phyloP scores from a whole-genome alignment of 2,329 filamentous ascomycete species.

The Calonectria pauciramosa region DNA sequence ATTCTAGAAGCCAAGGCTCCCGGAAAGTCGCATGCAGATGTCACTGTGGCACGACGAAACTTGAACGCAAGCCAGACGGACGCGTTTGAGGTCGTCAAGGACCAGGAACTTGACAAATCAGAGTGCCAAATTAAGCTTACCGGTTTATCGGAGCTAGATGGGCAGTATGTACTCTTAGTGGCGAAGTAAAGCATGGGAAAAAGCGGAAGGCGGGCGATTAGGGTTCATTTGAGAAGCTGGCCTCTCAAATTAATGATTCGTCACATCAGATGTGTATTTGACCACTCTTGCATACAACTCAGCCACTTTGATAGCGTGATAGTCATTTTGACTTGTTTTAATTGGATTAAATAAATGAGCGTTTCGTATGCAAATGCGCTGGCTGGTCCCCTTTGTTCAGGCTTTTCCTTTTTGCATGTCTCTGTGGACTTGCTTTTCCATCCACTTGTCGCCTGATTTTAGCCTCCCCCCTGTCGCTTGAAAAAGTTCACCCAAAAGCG shows the following conservation, averaged over 20 bases:
- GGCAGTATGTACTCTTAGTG: not conserved
- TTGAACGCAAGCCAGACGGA: not conserved
- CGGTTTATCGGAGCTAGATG: not conserved
- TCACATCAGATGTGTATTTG: not conserved
- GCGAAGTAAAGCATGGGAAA: not conserved
- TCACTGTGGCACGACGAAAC: not conserved
- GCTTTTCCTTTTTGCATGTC: not conserved
- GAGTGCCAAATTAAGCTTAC: not conserved
- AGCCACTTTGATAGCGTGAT: not conserved
- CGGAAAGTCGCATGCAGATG: not conserved
- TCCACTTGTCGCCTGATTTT: not conserved
- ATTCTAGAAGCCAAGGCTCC: not conserved
- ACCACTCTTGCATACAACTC: not conserved
- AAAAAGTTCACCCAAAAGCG: not conserved
- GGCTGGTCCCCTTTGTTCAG: not conserved
- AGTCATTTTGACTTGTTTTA: not conserved
- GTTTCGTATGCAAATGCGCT: not conserved
- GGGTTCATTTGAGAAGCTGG: not conserved
- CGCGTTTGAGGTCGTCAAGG: not conserved
- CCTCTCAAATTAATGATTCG: not conserved
- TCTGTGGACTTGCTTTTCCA: not conserved
- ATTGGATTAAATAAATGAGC: not conserved
- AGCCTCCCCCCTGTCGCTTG: not conserved
- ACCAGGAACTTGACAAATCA: not conserved
- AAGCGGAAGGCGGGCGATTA: not conserved